Evolutionary conservation across 495 filamentous ascomycete species (phyloP), one percentile per base, ranked within the genome.

Genomic region (Aspergillus taichungensis): DNA sequence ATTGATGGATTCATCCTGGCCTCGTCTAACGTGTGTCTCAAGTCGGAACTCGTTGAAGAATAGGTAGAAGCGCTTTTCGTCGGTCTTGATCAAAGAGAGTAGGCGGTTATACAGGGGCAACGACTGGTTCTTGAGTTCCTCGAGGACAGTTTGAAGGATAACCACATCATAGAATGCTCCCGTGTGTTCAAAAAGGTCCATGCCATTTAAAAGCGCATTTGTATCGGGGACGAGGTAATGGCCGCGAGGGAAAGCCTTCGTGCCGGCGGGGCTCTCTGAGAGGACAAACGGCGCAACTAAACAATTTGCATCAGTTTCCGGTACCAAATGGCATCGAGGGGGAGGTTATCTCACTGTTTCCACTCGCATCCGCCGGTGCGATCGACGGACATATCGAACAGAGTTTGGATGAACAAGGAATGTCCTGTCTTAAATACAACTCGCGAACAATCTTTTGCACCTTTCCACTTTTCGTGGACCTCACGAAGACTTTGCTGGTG

Each of bases 371-470:
- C 50, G 75, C 69, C 3, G 88, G 89, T 3, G 87, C 84, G 30
- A 69, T 74, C 13, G 69, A 57, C 30, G 83, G 71, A 56, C 92
- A 99, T 57, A 60, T 61, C 35, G 75, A 69, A 69, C 92, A 99
- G 39, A 97, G 75, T 62, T 78, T 83, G 3, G 90, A 97, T 11
- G 94, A 99, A 68, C 92, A 99, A 30, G 92, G 92, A 53, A 97
- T 97, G 62, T 99, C 94, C 70, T 88, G 82, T 55, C 92, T 79
- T 29, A 99, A 75, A 68, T 99, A 97, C 42, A 97, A 70, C 72
- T 99, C 92, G 37, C 88, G 80, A 47, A 97, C 94, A 62, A 99
- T 90, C 71, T 99, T 98, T 67, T 95, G 88, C 47, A 97, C 92
- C 70, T 95, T 97, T 57, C 92, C 92, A 64, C 78, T 87, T 63